These are phyloP conservation scores for Durio zibethinus DNA, from an alignment of 345 rosid genomes.

Conservation along the genomic window DNA sequence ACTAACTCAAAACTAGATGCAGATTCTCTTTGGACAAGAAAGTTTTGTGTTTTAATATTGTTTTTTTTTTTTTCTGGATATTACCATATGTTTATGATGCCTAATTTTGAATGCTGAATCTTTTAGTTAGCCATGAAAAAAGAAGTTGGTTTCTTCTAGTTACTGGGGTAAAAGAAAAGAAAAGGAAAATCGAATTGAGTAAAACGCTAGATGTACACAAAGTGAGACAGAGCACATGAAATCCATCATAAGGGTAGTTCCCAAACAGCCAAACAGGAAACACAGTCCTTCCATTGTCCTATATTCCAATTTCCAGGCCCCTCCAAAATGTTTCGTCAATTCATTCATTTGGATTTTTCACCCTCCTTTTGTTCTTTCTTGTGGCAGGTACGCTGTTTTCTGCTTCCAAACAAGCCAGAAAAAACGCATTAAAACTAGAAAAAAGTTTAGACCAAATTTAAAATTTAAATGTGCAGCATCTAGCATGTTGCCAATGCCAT, in stretches of 20 bases:
- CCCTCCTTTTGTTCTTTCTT: constrained; percentile 5
- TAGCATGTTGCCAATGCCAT: not conserved
- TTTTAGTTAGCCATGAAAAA: not conserved
- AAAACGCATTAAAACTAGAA: not conserved
- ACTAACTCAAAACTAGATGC: not conserved
- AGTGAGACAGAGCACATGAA: constrained; percentile 21
- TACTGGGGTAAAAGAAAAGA: no score
- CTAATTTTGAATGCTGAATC: not conserved
- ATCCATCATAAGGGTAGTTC: constrained; percentile 4
- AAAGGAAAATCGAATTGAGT: no score
- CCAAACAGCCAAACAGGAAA: constrained; percentile 22
- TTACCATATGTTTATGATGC: not conserved
- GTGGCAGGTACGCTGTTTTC: not conserved
- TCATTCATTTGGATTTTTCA: not conserved
- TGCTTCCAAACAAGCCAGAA: not conserved
- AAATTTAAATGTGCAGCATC: not conserved
- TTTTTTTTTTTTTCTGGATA: not conserved
- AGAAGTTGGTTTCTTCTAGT: not conserved
- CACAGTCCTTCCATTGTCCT: not conserved
- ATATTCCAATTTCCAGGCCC: not conserved
- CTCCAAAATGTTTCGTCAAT: not conserved
- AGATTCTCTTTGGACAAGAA: not conserved
- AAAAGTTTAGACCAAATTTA: not conserved
- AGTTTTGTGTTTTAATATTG: not conserved
- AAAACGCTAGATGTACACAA: not conserved